Evolutionary conservation across 768 basidiomycete species (phyloP).

Genomic region (Tulasnella sp.): DNA sequence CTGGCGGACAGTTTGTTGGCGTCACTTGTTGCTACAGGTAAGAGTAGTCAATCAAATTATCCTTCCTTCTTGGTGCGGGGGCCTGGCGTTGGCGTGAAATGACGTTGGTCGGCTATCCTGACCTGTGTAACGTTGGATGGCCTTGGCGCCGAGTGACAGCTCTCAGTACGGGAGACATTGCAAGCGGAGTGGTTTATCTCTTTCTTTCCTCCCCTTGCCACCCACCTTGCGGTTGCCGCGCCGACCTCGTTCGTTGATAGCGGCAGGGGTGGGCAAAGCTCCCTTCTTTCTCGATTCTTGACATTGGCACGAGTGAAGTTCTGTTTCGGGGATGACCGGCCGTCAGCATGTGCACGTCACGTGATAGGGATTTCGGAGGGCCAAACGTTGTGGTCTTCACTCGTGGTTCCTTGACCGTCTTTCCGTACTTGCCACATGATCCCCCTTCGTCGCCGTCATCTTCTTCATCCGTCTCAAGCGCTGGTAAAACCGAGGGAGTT

Average conservation of each 20-base stretch:
- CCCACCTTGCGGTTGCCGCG: conserved; percentile 18
- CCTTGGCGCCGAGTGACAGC: too few species aligned
- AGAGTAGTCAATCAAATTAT: too few species aligned
- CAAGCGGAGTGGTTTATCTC: background rate
- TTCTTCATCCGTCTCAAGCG: background rate
- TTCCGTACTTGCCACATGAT: conserved; percentile 19
- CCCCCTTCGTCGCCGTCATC: too few species aligned
- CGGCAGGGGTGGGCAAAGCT: background rate
- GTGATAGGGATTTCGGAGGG: conserved; percentile 1
- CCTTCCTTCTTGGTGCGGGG: too few species aligned
- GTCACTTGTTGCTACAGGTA: too few species aligned
- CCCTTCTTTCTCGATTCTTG: conserved; percentile 54
- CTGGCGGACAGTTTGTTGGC: too few species aligned
- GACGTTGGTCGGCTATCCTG: too few species aligned
- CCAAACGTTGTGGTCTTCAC: conserved; percentile 89
- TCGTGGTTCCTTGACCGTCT: conserved; percentile 61
- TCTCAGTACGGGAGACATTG: too few species aligned
- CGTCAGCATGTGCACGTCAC: conserved; percentile 16
- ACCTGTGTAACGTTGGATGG: too few species aligned
- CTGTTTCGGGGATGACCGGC: conserved; percentile 40
- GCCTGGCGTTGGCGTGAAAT: too few species aligned
- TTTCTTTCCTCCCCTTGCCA: conserved; percentile 21
- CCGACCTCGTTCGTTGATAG: background rate
- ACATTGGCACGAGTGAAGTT: conserved; percentile 79
- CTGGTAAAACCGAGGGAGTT: background rate